Conservation (phyloP, 192 early-diverging fungal genomes). For the Rhizophagus prolifer region DNA sequence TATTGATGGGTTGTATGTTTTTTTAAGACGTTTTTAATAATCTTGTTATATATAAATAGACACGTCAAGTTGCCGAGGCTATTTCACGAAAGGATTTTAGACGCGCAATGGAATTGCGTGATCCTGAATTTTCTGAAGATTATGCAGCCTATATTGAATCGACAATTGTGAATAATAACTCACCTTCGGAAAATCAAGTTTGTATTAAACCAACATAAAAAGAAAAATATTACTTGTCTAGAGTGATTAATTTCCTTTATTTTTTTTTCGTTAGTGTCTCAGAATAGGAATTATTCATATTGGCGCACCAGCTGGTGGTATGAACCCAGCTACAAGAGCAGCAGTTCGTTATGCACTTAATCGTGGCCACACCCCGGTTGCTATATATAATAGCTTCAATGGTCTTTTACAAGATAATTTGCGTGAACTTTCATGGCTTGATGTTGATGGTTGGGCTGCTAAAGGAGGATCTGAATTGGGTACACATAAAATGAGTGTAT, state of each 20-base stretch:
- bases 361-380: slow-evolving; percentile 85
- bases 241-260: background rate
- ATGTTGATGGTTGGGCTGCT: slow-evolving; percentile 89
- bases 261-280: slow-evolving; percentile 47
- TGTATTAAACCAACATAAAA: background rate
- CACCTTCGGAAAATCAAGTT: slow-evolving; percentile 32
- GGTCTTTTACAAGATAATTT: slow-evolving; percentile 85
- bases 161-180: slow-evolving; percentile 43
- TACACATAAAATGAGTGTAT: slow-evolving; percentile 85
- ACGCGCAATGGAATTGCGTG: slow-evolving; percentile 86
- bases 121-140: slow-evolving; percentile 76
- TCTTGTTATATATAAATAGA: slow-evolving; percentile 42
- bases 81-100: slow-evolving; percentile 83
- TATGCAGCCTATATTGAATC: slow-evolving; percentile 64
- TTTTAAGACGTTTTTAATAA: no score
- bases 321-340: slow-evolving; percentile 93
- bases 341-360: slow-evolving; percentile 82
- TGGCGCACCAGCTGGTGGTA: slow-evolving; percentile 95
- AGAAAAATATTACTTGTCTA: background rate
- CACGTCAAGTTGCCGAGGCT: slow-evolving; percentile 81
- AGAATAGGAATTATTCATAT: slow-evolving; percentile 91
- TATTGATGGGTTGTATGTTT: no score
- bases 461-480: slow-evolving; percentile 91
- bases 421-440: slow-evolving; percentile 76
- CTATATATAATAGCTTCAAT: slow-evolving; percentile 88